A percentile compares a stretch with the other conserved stretches of the same genome.
These are phyloP conservation scores for Penicillium bovifimosum DNA, from an alignment of 495 filamentous ascomycete species.

Conservation along the genomic window DNA sequence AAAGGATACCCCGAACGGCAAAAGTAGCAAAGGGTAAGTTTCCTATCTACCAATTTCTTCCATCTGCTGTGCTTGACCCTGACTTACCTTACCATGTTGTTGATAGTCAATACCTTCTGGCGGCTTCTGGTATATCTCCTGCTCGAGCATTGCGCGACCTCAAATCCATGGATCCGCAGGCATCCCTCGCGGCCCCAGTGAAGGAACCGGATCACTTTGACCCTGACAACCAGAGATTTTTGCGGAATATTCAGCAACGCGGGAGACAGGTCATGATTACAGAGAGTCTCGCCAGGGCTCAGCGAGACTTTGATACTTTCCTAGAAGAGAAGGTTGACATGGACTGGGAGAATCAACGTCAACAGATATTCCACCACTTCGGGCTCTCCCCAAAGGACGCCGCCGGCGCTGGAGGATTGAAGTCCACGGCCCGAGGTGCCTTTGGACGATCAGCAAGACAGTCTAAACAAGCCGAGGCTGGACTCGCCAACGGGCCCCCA, in stretches of 20 bases:
- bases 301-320: conserved; percentile 85
- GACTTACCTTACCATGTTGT: conserved; percentile 6
- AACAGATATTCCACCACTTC: conserved; percentile 92
- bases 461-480: conserved; percentile 29
- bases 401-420: conserved; percentile 34
- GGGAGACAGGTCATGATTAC: conserved; percentile 86
- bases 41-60: background rate
- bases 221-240: conserved; percentile 75
- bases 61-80: background rate
- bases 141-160: conserved; percentile 74
- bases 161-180: conserved; percentile 50
- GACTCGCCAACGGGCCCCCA: conserved; percentile 26
- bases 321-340: conserved; percentile 89
- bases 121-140: conserved; percentile 80
- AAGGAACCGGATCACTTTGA: conserved; percentile 50
- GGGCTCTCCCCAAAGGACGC: conserved; percentile 68
- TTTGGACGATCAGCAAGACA: conserved; percentile 56
- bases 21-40: conserved; percentile 61
- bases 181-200: conserved; percentile 35
- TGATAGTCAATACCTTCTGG: conserved; percentile 71
- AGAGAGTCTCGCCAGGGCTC: conserved; percentile 78
- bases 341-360: conserved; percentile 92
- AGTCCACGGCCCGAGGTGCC: conserved; percentile 36
- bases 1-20: conserved; percentile 39
- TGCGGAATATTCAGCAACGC: conserved; percentile 79